Percentiles rank a stretch among this genome's conserved stretches.
phyloP scores from a whole-genome alignment of 139 green algal species.

The Picochlorum sp. region DNA sequence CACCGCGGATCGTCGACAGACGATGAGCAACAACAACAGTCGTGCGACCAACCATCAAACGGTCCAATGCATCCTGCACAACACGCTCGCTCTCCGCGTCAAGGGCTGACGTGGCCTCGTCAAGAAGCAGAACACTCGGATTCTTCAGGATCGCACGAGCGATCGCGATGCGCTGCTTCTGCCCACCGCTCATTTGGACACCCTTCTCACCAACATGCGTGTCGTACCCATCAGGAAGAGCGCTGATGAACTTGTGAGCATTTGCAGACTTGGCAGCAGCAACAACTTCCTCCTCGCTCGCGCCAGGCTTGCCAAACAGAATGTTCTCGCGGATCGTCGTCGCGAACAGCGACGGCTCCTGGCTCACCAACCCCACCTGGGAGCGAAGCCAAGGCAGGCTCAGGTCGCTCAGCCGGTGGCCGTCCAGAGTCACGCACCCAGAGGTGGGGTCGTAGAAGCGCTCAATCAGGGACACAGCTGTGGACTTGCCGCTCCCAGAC shows the following conservation, averaged over 20 bases:
- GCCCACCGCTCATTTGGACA: conserved; percentile 50
- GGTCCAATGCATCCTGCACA: conserved; percentile 52
- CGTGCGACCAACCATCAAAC: conserved; percentile 38
- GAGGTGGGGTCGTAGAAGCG: conserved; percentile 82
- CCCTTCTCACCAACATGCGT: conserved; percentile 39
- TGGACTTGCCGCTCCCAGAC: conserved; percentile 84
- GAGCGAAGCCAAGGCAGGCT: conserved; percentile 65
- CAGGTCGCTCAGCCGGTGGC: conserved; percentile 57
- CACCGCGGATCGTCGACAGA: conserved; percentile 44
- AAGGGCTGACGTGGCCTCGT: conserved; percentile 83
- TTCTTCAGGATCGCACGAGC: conserved; percentile 69
- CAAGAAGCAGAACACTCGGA: conserved; percentile 62
- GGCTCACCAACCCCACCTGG: conserved; percentile 56
- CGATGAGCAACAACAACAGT: conserved; percentile 57
- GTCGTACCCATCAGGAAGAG: conserved; percentile 51
- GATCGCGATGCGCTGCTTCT: conserved; percentile 84
- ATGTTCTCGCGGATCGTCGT: conserved; percentile 74
- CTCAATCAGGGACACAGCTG: conserved; percentile 77
- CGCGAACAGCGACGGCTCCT: conserved; percentile 87
- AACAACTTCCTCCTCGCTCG: conserved; percentile 43
- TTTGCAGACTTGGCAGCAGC: conserved; percentile 62
- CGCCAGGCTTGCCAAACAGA: conserved; percentile 42
- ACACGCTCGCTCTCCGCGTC: conserved; percentile 54
- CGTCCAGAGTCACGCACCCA: conserved; percentile 65
- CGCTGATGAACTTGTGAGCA: conserved; percentile 67